Evolutionary conservation across 2,329 filamentous ascomycete species (phyloP).

Genomic region (Diaporthe ilicicola): DNA sequence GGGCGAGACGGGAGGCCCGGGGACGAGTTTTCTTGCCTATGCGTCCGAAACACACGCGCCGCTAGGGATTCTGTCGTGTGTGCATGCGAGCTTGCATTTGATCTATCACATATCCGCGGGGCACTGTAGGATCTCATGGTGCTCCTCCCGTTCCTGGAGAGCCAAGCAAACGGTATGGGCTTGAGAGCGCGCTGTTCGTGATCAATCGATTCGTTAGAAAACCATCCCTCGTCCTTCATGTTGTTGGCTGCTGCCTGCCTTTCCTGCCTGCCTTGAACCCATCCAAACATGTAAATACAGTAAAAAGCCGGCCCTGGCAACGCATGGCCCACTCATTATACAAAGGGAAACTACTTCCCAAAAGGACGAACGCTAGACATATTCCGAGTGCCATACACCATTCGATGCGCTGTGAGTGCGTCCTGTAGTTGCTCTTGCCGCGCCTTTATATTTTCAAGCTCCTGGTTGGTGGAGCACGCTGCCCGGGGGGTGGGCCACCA

Average conservation of each 20-base stretch:
- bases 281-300: slow-evolving; percentile 15
- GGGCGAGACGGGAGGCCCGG: neutral
- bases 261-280: neutral
- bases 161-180: neutral
- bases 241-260: neutral
- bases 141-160: neutral
- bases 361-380: slow-evolving; percentile 6
- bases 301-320: neutral
- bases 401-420: slow-evolving; percentile 5
- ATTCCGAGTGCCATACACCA: neutral
- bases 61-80: too few relatives aligned
- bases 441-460: neutral
- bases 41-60: neutral
- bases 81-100: neutral
- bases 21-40: neutral
- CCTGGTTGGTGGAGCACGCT: neutral
- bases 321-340: slow-evolving; percentile 7
- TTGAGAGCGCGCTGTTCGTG: neutral
- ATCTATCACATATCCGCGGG: neutral
- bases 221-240: neutral
- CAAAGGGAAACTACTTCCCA: slow-evolving; percentile 18
- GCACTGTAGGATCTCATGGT: neutral
- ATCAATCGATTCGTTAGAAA: neutral
- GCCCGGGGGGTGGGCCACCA: neutral
- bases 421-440: slow-evolving; percentile 11